These are phyloP conservation scores for Berkeleyomyces basicola DNA, from an alignment of 2,329 filamentous ascomycete genomes.

Conservation along the genomic window DNA sequence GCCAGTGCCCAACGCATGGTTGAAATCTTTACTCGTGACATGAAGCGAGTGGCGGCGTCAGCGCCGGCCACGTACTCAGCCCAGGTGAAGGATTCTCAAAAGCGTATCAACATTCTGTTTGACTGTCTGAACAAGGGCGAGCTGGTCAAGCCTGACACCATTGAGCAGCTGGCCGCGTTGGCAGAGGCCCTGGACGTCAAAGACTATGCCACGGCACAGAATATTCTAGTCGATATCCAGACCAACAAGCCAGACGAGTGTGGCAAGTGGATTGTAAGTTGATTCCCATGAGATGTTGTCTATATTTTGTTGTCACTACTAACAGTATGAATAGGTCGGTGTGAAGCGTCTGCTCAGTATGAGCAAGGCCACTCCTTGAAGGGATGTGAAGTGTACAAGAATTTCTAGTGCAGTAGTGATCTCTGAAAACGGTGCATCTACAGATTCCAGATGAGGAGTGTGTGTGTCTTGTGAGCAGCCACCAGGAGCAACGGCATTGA, in stretches of 20 bases:
- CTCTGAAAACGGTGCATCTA: not conserved
- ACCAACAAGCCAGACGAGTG: slow-evolving; percentile 64
- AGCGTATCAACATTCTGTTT: slow-evolving; percentile 82
- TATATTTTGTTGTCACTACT: slow-evolving; percentile 19
- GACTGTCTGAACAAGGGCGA: slow-evolving; percentile 96
- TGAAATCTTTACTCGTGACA: slow-evolving; percentile 65
- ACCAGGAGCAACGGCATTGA: not conserved
- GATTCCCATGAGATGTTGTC: not conserved
- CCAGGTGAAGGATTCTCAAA: slow-evolving; percentile 87
- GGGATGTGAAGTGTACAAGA: not conserved
- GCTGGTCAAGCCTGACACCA: slow-evolving; percentile 63
- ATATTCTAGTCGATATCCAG: slow-evolving; percentile 59
- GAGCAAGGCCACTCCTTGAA: slow-evolving; percentile 55
- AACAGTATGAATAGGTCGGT: slow-evolving; percentile 40
- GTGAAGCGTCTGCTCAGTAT: slow-evolving; percentile 64
- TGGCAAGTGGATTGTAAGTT: slow-evolving; percentile 71
- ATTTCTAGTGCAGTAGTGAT: not conserved
- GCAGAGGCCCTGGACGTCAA: slow-evolving; percentile 49
- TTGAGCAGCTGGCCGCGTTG: slow-evolving; percentile 47
- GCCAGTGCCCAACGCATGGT: slow-evolving; percentile 58
- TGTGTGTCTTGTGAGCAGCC: not conserved
- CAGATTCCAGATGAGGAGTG: not conserved
- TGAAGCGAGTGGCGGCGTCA: slow-evolving; percentile 73
- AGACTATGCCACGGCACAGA: slow-evolving; percentile 51
- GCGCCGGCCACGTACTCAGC: slow-evolving; percentile 74